Conservation (phyloP, 2,329 filamentous ascomycete species). For the Aplosporella prunicola region DNA sequence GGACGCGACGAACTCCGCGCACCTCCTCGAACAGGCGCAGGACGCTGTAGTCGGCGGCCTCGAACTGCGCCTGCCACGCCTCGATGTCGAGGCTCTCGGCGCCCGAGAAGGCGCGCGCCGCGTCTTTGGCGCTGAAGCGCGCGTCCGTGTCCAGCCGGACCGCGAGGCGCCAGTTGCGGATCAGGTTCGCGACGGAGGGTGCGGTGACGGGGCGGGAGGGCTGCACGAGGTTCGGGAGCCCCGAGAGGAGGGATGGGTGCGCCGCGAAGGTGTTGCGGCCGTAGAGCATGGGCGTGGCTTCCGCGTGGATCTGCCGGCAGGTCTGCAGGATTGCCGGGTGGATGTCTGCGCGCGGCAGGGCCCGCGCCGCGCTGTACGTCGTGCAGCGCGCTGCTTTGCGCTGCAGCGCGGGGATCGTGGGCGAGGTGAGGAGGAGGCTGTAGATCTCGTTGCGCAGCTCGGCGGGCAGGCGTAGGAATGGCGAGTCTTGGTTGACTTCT, state of each 20-base stretch:
- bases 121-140: slow-evolving; percentile 32
- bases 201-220: slow-evolving; percentile 29
- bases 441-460: slow-evolving; percentile 55
- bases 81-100: slow-evolving; percentile 40
- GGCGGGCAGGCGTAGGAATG: slow-evolving; percentile 42
- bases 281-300: slow-evolving; percentile 39
- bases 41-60: slow-evolving; percentile 31
- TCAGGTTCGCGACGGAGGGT: slow-evolving; percentile 23
- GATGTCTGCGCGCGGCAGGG: slow-evolving; percentile 18
- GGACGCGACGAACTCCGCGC: slow-evolving; percentile 35
- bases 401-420: slow-evolving; percentile 16
- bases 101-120: slow-evolving; percentile 35
- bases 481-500: slow-evolving; percentile 3
- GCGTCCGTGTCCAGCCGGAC: slow-evolving; percentile 43
- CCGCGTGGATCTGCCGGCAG: slow-evolving; percentile 31
- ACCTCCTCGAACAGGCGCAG: slow-evolving; percentile 38
- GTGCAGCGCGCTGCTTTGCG: slow-evolving; percentile 18
- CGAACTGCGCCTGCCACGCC: slow-evolving; percentile 36
- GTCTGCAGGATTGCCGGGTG: slow-evolving; percentile 33
- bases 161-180: slow-evolving; percentile 36
- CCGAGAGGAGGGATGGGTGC: slow-evolving; percentile 37
- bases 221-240: slow-evolving; percentile 34
- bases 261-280: slow-evolving; percentile 42
- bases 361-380: slow-evolving; percentile 10
- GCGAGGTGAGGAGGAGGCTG: slow-evolving; percentile 24